phyloP scores from a whole-genome alignment of 495 filamentous ascomycete species.

The Cercophora newfieldiana region DNA sequence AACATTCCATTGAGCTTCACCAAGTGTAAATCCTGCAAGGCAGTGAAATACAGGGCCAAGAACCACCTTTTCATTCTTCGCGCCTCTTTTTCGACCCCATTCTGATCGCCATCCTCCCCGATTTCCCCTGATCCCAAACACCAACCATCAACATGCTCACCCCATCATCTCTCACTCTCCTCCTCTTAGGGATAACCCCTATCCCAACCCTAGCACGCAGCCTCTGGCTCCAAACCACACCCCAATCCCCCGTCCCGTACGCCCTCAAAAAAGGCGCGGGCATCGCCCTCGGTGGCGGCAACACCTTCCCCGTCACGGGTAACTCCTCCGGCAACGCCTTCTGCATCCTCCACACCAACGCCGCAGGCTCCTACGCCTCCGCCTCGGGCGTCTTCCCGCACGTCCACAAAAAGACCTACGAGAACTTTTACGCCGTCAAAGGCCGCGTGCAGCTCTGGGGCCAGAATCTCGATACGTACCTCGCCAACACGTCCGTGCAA shows the following conservation, averaged over 20 bases:
- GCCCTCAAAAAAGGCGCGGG: conserved; percentile 19
- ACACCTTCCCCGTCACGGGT: conserved; percentile 43
- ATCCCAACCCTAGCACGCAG: background rate
- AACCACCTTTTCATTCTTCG: too few species aligned
- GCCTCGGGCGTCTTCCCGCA: conserved; percentile 44
- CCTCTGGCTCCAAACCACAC: conserved; percentile 19
- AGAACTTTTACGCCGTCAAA: conserved; percentile 49
- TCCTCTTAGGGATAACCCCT: background rate
- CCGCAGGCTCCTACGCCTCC: conserved; percentile 27
- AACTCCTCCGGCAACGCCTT: conserved; percentile 46
- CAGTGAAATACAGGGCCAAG: too few species aligned
- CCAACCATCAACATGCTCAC: too few species aligned
- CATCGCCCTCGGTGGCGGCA: conserved; percentile 16
- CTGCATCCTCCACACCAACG: conserved; percentile 45
- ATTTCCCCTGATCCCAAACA: too few species aligned
- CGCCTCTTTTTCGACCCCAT: too few species aligned
- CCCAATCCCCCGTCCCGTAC: conserved; percentile 13
- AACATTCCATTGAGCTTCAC: too few species aligned
- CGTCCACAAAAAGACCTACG: conserved; percentile 45
- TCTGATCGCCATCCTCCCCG: too few species aligned
- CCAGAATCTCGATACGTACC: conserved; percentile 29
- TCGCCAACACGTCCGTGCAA: conserved; percentile 26
- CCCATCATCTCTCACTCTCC: background rate
- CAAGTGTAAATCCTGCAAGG: too few species aligned
- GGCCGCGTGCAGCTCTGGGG: conserved; percentile 50